phyloP scores from a whole-genome alignment of 2,329 filamentous ascomycete genomes.

The Cladosporium oxysporum region DNA sequence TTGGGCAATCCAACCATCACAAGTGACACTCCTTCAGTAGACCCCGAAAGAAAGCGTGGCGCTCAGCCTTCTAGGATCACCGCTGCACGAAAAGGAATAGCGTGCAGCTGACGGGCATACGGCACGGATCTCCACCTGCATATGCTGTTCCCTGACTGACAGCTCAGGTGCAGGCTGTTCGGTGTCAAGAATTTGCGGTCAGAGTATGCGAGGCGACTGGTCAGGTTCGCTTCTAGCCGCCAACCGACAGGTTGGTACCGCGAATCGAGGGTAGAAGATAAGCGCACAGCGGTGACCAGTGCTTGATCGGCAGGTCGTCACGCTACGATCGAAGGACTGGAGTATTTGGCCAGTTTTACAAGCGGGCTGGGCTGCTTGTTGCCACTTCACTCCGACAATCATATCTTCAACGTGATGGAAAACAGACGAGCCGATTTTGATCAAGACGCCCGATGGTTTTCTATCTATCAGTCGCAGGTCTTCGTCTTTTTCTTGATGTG shows the following conservation, averaged over 20 bases:
- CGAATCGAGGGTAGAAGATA: background rate
- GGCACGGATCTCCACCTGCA: background rate
- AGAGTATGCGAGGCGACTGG: background rate
- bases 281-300: too few species aligned
- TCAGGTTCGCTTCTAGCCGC: background rate
- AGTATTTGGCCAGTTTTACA: background rate
- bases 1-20: background rate
- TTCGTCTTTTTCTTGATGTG: background rate
- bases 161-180: background rate
- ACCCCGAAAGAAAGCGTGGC: background rate
- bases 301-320: background rate
- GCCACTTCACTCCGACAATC: background rate
- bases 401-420: background rate
- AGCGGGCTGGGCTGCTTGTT: background rate
- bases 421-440: background rate
- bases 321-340: background rate
- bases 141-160: background rate
- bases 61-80: background rate
- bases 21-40: background rate
- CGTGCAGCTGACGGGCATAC: background rate
- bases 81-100: background rate
- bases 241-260: background rate
- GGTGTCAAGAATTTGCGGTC: background rate
- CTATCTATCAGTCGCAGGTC: too few species aligned
- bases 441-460: background rate